Percentiles rank a stretch among this genome's conserved stretches.
These are phyloP conservation scores for Paramyrothecium sp. DNA, from an alignment of 2,329 filamentous ascomycete species.

Conservation along the genomic window DNA sequence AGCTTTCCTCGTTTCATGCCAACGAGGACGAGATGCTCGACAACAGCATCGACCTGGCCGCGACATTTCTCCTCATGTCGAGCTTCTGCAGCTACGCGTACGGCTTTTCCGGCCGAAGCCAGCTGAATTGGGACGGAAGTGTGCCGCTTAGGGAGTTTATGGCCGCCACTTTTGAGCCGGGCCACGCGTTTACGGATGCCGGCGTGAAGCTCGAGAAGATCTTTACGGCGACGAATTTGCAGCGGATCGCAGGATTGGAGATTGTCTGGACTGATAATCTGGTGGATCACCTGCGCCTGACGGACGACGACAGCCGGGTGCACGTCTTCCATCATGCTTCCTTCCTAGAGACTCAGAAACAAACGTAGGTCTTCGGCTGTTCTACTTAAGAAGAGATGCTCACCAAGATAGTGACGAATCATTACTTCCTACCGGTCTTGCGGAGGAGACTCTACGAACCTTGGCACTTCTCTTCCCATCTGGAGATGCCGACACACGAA, in stretches of 20 bases:
- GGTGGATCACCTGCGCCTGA: not conserved
- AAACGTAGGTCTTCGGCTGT: not conserved
- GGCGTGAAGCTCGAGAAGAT: not conserved
- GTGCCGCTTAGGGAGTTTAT: not conserved
- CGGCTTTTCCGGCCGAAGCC: not conserved
- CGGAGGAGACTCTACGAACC: conserved; percentile 34
- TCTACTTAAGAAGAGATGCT: not conserved
- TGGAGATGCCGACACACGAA: conserved; percentile 15
- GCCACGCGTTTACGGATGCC: not conserved
- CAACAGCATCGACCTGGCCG: not conserved
- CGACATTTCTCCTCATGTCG: not conserved
- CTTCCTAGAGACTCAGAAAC: not conserved
- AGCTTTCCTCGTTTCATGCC: not conserved
- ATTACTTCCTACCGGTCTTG: conserved; percentile 26
- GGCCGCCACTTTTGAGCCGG: not conserved
- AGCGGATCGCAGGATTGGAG: not conserved
- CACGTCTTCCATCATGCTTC: not conserved
- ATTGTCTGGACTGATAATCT: not conserved
- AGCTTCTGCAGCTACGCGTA: not conserved
- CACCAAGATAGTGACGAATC: not conserved
- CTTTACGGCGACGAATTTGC: not conserved
- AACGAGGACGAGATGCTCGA: not conserved
- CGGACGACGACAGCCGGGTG: not conserved
- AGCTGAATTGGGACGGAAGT: not conserved
- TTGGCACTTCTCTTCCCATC: conserved; percentile 34